These are phyloP conservation scores for Geum urbanum DNA, from an alignment of 306 rosid genomes.

Conservation along the genomic window DNA sequence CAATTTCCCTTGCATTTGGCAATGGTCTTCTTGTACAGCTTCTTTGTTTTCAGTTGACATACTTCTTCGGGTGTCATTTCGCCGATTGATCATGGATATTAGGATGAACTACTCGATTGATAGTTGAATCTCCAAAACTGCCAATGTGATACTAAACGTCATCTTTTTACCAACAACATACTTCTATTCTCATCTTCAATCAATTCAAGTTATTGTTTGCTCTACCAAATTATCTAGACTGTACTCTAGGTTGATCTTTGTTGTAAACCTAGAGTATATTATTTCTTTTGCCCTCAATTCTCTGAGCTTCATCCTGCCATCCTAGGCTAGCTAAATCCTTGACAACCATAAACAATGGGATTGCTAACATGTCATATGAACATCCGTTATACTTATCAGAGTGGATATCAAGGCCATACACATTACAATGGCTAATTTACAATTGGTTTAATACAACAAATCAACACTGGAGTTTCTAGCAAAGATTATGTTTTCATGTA, in stretches of 20 bases:
- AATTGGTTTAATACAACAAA: not conserved
- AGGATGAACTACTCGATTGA: no score
- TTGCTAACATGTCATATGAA: not conserved
- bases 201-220: no score
- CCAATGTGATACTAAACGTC: no score
- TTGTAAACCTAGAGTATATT: no score
- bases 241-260: no score
- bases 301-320: no score
- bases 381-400: not conserved
- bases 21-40: not conserved
- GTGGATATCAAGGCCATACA: not conserved
- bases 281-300: no score
- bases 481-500: not conserved
- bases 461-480: conserved; percentile 2
- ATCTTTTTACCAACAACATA: no score
- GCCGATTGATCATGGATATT: not conserved
- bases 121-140: no score
- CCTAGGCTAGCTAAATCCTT: no score
- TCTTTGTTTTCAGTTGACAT: not conserved
- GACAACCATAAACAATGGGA: not conserved
- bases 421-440: not conserved
- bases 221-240: no score
- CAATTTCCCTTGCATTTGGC: conserved; percentile 8
- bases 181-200: no score
- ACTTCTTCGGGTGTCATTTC: not conserved